Conservation (phyloP, 2,329 filamentous ascomycete species). For the Fusarium nelsonii region DNA sequence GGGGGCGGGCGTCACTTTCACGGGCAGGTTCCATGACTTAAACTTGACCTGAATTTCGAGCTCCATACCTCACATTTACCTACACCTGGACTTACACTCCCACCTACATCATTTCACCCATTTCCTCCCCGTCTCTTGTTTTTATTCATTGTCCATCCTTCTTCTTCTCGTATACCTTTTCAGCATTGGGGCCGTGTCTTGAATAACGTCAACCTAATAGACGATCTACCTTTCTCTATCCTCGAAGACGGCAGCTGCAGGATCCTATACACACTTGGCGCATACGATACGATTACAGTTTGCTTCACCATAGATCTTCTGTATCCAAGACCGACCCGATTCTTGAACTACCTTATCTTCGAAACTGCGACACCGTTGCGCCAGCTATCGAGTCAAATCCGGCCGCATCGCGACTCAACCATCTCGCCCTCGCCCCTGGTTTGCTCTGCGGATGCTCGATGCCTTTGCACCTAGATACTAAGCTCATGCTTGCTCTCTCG, state of each 20-base stretch:
- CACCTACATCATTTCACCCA: slow-evolving; percentile 27
- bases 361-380: slow-evolving; percentile 20
- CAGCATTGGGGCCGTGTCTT: slow-evolving; percentile 10
- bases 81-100: not conserved
- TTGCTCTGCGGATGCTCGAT: slow-evolving; percentile 38
- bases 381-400: not conserved
- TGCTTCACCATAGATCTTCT: not conserved
- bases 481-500: slow-evolving; percentile 48
- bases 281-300: slow-evolving; percentile 18
- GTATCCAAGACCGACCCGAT: not conserved
- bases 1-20: slow-evolving; percentile 22
- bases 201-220: slow-evolving; percentile 20
- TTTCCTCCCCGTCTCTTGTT: slow-evolving; percentile 20
- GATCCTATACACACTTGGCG: slow-evolving; percentile 11
- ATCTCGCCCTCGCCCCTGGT: slow-evolving; percentile 3
- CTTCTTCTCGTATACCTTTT: slow-evolving; percentile 1
- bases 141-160: slow-evolving; percentile 19
- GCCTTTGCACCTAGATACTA: slow-evolving; percentile 36
- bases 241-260: slow-evolving; percentile 20
- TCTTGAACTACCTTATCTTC: not conserved
- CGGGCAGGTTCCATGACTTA: slow-evolving; percentile 22
- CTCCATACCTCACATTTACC: slow-evolving; percentile 28
- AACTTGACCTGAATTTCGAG: slow-evolving; percentile 13
- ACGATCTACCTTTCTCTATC: slow-evolving; percentile 17
- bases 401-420: slow-evolving; percentile 12